Evolutionary conservation across 2,329 filamentous ascomycete genomes (phyloP).

Genomic region (Diaporthe sp.): DNA sequence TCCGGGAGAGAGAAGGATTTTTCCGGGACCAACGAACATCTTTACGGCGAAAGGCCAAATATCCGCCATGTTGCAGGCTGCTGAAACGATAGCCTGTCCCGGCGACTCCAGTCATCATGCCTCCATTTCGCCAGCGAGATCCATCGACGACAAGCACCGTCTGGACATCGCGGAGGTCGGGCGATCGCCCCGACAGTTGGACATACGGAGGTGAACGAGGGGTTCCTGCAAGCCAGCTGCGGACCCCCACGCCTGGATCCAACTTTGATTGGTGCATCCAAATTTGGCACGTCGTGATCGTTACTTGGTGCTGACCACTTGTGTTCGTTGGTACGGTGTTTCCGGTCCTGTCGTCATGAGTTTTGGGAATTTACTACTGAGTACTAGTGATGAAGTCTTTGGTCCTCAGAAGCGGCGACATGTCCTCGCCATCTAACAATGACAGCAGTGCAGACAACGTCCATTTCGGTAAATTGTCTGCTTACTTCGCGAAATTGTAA

Average conservation of each 20-base stretch:
- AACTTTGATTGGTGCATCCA: conserved; percentile 10
- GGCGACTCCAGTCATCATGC: neutral
- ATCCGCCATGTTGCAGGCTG: neutral
- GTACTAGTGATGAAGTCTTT: neutral
- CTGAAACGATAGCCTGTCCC: conserved; percentile 28
- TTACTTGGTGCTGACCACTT: neutral
- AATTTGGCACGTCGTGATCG: conserved; percentile 19
- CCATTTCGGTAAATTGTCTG: neutral
- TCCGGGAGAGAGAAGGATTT: neutral
- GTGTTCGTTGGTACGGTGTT: neutral
- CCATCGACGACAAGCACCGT: neutral
- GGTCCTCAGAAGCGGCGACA: neutral
- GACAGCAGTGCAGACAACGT: neutral
- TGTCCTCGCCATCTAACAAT: neutral
- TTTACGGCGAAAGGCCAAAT: conserved; percentile 27
- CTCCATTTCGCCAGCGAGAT: conserved; percentile 8
- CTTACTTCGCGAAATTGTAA: neutral
- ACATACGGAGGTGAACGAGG: conserved; percentile 7
- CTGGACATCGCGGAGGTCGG: conserved; percentile 25
- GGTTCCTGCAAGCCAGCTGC: conserved; percentile 29
- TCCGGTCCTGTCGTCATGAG: neutral
- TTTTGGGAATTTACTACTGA: neutral
- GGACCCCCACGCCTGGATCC: conserved; percentile 28
- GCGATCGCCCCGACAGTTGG: conserved; percentile 30
- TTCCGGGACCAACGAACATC: conserved; percentile 10